These are phyloP conservation scores for Xylariales sp. DNA, from an alignment of 2,329 filamentous ascomycete species.

Conservation along the genomic window DNA sequence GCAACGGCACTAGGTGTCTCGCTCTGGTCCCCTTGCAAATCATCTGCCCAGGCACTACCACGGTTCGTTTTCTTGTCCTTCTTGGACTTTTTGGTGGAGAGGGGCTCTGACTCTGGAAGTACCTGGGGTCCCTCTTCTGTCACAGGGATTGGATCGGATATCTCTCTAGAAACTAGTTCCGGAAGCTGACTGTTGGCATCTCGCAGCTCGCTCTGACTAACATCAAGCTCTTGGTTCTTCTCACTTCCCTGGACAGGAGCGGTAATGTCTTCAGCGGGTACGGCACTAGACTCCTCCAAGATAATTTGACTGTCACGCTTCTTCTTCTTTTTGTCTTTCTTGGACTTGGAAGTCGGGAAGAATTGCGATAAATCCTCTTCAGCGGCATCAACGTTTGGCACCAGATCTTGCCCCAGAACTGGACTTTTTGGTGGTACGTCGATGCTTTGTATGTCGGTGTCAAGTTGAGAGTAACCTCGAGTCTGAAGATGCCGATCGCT, in stretches of 20 bases:
- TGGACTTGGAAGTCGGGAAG: conserved; percentile 24
- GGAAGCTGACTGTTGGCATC: conserved; percentile 11
- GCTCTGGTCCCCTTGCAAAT: conserved; percentile 8
- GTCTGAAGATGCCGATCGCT: no score
- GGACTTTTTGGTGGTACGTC: background rate
- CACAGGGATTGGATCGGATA: background rate
- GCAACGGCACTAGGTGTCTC: conserved; percentile 19
- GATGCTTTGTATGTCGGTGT: background rate
- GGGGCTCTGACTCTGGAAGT: conserved; percentile 13
- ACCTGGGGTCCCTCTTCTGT: background rate
- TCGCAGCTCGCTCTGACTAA: background rate
- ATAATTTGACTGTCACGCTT: conserved; percentile 14
- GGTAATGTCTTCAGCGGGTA: background rate
- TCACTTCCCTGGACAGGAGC: background rate
- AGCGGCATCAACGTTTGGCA: background rate
- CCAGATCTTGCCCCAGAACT: background rate
- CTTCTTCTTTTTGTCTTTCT: conserved; percentile 31
- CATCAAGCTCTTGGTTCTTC: background rate
- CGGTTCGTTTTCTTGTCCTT: conserved; percentile 24
- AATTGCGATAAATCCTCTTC: conserved; percentile 12
- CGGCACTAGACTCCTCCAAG: background rate
- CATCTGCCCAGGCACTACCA: conserved; percentile 9
- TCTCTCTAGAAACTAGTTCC: background rate
- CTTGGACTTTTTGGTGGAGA: conserved; percentile 23
- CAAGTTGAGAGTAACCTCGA: background rate